Conservation (phyloP, 306 rosid genomes). For the Citrullus amarus region DNA sequence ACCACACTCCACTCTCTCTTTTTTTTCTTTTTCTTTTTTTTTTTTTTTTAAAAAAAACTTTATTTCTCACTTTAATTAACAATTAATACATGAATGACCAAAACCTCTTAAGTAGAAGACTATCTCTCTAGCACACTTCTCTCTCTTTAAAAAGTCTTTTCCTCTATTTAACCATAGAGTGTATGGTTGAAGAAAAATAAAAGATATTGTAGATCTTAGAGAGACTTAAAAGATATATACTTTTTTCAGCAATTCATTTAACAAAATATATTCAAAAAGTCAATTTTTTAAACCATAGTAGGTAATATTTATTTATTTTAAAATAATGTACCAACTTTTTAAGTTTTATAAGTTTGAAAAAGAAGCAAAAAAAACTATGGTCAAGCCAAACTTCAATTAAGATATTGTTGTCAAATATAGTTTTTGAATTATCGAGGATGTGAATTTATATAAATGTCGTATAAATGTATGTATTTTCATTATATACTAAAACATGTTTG, state of each 20-base stretch:
- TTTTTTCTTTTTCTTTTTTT: no score
- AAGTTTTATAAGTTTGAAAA: background rate
- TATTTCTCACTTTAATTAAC: background rate
- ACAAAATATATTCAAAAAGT: background rate
- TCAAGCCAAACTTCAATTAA: background rate
- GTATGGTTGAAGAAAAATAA: no score
- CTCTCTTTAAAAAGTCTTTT: no score
- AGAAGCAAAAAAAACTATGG: background rate
- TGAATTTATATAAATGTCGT: no score
- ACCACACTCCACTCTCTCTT: background rate
- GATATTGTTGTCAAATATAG: background rate
- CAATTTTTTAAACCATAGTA: background rate
- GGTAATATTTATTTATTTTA: background rate
- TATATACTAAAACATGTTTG: no score
- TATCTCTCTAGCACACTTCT: background rate
- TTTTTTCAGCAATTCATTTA: background rate
- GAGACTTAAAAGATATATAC: background rate
- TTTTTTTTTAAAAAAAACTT: background rate
- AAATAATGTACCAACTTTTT: background rate
- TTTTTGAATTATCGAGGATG: no score
- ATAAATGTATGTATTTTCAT: no score
- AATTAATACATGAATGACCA: background rate
- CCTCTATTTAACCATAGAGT: no score
- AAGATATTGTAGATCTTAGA: background rate
- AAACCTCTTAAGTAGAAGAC: background rate